Percentiles rank a stretch among this genome's conserved stretches.
These are phyloP conservation scores for Fusarium pininemorale DNA, from an alignment of 2,329 filamentous ascomycete genomes.

Conservation along the genomic window DNA sequence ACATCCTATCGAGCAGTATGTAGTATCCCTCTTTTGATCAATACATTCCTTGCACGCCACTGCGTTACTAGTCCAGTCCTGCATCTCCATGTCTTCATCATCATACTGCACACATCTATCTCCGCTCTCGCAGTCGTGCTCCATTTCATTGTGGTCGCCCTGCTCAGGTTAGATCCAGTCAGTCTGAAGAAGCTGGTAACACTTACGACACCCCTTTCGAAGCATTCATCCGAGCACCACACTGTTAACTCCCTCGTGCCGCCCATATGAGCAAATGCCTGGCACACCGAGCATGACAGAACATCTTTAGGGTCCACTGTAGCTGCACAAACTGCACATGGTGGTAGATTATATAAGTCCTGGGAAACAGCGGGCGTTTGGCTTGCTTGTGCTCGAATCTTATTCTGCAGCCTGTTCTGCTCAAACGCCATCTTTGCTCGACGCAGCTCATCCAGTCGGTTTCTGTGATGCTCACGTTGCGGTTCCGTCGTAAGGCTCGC, in stretches of 20 bases:
- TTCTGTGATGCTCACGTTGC: conserved; percentile 51
- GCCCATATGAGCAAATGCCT: conserved; percentile 52
- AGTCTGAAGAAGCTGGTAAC: neutral
- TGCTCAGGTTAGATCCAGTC: conserved; percentile 42
- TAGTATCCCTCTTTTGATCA: conserved; percentile 44
- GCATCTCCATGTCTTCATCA: conserved; percentile 54
- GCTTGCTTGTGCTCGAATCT: conserved; percentile 46
- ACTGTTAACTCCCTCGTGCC: conserved; percentile 49
- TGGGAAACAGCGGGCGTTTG: conserved; percentile 43
- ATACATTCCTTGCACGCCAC: conserved; percentile 56
- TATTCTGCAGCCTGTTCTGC: conserved; percentile 53
- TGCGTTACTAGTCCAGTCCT: conserved; percentile 40
- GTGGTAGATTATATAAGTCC: conserved; percentile 50
- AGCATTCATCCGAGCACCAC: conserved; percentile 58
- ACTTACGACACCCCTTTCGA: conserved; percentile 54
- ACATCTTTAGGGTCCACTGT: conserved; percentile 49
- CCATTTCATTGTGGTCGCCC: conserved; percentile 51
- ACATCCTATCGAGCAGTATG: conserved; percentile 56
- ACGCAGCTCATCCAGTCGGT: conserved; percentile 57
- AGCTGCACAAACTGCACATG: conserved; percentile 53
- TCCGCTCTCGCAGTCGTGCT: conserved; percentile 55
- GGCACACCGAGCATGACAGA: conserved; percentile 56
- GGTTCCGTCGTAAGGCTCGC: conserved; percentile 45
- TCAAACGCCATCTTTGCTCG: conserved; percentile 61
- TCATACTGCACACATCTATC: conserved; percentile 51